A percentile compares a stretch with the other conserved stretches of the same genome.
Conservation (phyloP, 2,329 filamentous ascomycete genomes). For the Pseudocercospora fijiensis region DNA sequence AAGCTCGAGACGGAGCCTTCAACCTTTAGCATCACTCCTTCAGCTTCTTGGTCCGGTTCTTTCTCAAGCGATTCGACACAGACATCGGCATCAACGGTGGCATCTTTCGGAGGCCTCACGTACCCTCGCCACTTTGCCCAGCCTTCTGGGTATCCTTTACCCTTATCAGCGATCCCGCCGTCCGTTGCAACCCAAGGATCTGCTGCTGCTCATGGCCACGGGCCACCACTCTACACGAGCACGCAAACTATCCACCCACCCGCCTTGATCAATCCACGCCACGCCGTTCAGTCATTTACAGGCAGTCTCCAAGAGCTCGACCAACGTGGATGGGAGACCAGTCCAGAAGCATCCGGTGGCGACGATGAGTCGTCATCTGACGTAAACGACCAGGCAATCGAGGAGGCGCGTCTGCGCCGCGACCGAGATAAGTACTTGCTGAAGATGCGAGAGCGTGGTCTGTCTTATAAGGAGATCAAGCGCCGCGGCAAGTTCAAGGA, state of each 20-base stretch:
- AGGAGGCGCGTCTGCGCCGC: slow-evolving; percentile 23
- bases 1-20: not conserved
- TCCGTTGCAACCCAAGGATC: not conserved
- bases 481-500: slow-evolving; percentile 56
- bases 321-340: slow-evolving; percentile 1
- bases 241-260: not conserved
- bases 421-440: slow-evolving; percentile 48
- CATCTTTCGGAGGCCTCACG: slow-evolving; percentile 2
- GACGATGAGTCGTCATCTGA: slow-evolving; percentile 12
- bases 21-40: not conserved
- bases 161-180: not conserved
- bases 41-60: not conserved
- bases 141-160: not conserved
- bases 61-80: not conserved
- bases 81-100: not conserved
- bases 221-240: not conserved
- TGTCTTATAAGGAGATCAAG: slow-evolving; percentile 66
- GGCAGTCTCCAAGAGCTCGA: slow-evolving; percentile 7
- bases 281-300: not conserved
- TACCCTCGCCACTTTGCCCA: not conserved
- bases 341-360: slow-evolving; percentile 10
- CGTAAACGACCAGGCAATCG: slow-evolving; percentile 21
- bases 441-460: slow-evolving; percentile 54
- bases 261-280: not conserved
- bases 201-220: not conserved